These are phyloP conservation scores for Annona squamosa DNA, from an alignment of 164 flowering plant species.

Conservation along the genomic window DNA sequence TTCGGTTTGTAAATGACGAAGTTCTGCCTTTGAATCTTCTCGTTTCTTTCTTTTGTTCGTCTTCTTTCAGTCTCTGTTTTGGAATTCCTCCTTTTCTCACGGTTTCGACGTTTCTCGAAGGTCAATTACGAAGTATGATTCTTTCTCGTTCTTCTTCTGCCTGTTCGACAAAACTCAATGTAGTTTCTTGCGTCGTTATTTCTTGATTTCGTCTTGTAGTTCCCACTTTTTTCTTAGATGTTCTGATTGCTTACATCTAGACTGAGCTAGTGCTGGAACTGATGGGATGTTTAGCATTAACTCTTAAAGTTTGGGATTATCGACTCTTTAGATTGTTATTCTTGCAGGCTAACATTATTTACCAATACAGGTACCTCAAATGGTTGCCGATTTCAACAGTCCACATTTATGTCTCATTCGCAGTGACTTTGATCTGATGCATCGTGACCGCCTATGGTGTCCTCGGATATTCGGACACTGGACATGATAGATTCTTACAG, in stretches of 20 bases:
- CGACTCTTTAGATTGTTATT: background rate
- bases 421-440: conserved; percentile 37
- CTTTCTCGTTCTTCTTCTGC: too few relatives aligned
- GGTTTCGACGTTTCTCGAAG: background rate
- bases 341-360: background rate
- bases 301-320: too few relatives aligned
- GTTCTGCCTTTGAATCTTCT: background rate
- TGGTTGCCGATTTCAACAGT: conserved; percentile 51
- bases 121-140: too few relatives aligned
- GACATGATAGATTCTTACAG: conserved; percentile 37
- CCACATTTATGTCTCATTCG: conserved; percentile 20
- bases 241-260: too few relatives aligned
- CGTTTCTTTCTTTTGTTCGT: background rate
- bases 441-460: conserved; percentile 56
- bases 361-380: conserved; percentile 14
- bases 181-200: too few relatives aligned
- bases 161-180: too few relatives aligned
- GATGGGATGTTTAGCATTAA: too few relatives aligned
- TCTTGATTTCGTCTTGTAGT: too few relatives aligned
- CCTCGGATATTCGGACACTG: conserved; percentile 51
- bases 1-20: background rate
- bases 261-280: too few relatives aligned
- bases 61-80: background rate
- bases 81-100: background rate
- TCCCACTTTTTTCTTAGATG: too few relatives aligned